Evolutionary conservation across 202 grass and related monocot species (phyloP).

Genomic region (Cymbopogon flexuosus): DNA sequence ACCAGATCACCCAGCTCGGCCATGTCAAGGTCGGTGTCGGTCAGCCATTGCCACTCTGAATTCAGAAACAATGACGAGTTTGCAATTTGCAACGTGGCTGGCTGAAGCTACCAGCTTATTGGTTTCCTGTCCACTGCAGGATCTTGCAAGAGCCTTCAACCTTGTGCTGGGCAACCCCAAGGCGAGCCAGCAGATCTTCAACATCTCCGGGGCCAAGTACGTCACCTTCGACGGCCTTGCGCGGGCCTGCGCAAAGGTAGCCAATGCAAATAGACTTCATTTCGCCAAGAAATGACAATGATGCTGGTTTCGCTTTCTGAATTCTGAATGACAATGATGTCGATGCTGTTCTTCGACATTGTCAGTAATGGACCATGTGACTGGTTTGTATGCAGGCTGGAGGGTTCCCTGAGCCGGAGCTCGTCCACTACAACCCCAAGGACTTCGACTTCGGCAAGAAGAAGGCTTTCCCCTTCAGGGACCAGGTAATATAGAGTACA

Average conservation of each 20-base stretch:
- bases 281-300: not conserved
- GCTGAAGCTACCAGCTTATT: not conserved
- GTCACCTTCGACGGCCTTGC: slow-evolving; percentile 94
- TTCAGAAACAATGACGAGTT: not conserved
- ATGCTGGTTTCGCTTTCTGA: not conserved
- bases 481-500: slow-evolving; percentile 49
- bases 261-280: not conserved
- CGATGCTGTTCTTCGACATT: not conserved
- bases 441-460: slow-evolving; percentile 98
- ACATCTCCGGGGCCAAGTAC: slow-evolving; percentile 92
- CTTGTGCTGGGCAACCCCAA: slow-evolving; percentile 64
- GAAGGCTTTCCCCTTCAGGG: slow-evolving; percentile 93
- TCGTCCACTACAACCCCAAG: slow-evolving; percentile 86
- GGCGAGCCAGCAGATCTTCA: slow-evolving; percentile 91
- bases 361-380: not conserved
- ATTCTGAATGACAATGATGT: no score
- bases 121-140: slow-evolving; percentile 34
- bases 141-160: slow-evolving; percentile 64
- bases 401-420: slow-evolving; percentile 83
- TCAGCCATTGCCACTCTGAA: not conserved
- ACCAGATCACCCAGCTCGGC: slow-evolving; percentile 96
- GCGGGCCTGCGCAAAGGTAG: slow-evolving; percentile 86
- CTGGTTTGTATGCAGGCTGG: slow-evolving; percentile 48
- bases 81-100: not conserved
- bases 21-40: slow-evolving; percentile 76